These are phyloP conservation scores for Podospora bellae-mahoneyi DNA, from an alignment of 495 filamentous ascomycete species.

Conservation along the genomic window DNA sequence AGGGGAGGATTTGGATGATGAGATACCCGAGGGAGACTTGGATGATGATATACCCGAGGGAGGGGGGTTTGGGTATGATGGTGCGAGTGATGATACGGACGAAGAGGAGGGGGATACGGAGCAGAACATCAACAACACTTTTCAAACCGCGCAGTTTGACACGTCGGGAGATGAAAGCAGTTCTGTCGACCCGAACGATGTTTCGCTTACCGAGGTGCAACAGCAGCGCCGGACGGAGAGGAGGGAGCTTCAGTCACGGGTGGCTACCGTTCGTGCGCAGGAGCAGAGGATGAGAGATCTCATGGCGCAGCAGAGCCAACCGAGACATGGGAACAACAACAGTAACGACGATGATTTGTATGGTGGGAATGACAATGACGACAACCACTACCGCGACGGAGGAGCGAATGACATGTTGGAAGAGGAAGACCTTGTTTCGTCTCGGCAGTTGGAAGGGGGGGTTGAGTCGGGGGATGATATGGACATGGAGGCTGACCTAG, in stretches of 20 bases:
- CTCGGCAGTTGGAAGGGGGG: slow-evolving; percentile 10
- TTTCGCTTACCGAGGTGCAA: slow-evolving; percentile 12
- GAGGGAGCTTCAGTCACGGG: slow-evolving; percentile 31
- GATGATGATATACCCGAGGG: slow-evolving; percentile 64
- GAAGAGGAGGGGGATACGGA: slow-evolving; percentile 32
- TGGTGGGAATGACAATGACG: slow-evolving; percentile 45
- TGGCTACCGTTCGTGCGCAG: slow-evolving; percentile 36
- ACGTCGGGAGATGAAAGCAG: neutral
- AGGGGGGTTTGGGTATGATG: slow-evolving; percentile 45
- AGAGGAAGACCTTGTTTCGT: slow-evolving; percentile 48
- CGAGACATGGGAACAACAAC: slow-evolving; percentile 19
- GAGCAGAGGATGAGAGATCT: slow-evolving; percentile 50
- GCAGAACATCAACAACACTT: slow-evolving; percentile 8
- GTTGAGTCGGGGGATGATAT: slow-evolving; percentile 35
- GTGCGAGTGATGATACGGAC: slow-evolving; percentile 37
- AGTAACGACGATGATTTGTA: slow-evolving; percentile 39
- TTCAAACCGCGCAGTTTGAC: neutral
- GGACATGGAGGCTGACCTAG: slow-evolving; percentile 58
- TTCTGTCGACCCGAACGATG: neutral
- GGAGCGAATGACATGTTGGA: slow-evolving; percentile 47
- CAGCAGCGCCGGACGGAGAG: slow-evolving; percentile 32
- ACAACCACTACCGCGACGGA: neutral
- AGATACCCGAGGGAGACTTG: slow-evolving; percentile 65
- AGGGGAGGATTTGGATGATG: slow-evolving; percentile 55
- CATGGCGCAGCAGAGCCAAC: slow-evolving; percentile 26